A percentile compares a stretch with the other conserved stretches of the same genome.
These are phyloP conservation scores for Phytophthora uliginosa DNA, from an alignment of 352 stramenopile species.

Conservation along the genomic window DNA sequence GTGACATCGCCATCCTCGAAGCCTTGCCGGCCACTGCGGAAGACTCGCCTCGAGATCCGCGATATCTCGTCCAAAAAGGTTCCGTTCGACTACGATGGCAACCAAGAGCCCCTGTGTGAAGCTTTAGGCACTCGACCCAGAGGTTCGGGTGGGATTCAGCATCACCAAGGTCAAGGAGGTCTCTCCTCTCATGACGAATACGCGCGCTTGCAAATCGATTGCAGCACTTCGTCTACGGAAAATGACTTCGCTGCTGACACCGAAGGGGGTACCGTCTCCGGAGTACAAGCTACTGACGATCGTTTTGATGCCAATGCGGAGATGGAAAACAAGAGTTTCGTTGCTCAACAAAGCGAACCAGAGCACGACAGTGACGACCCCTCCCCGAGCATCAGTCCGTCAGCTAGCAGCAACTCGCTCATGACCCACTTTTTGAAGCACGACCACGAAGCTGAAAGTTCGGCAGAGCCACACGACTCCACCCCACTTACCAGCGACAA, in stretches of 20 bases:
- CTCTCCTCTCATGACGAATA: constrained; percentile 4
- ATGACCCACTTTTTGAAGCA: constrained; percentile 8
- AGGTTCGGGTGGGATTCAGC: not conserved
- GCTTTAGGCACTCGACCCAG: constrained; percentile 46
- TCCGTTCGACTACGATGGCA: constrained; percentile 70
- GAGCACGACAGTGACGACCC: constrained; percentile 47
- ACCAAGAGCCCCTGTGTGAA: constrained; percentile 54
- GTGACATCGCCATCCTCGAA: constrained; percentile 58
- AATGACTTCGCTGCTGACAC: constrained; percentile 9
- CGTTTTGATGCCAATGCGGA: not conserved
- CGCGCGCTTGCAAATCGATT: constrained; percentile 22
- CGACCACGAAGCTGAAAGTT: constrained; percentile 12
- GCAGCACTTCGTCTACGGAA: constrained; percentile 8
- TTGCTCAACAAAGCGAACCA: constrained; percentile 30
- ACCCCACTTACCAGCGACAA: not conserved
- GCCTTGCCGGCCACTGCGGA: constrained; percentile 55
- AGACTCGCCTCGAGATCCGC: constrained; percentile 63
- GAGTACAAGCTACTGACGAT: not conserved
- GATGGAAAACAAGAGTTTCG: constrained; percentile 20
- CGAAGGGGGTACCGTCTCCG: not conserved
- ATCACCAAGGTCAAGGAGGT: constrained; percentile 7
- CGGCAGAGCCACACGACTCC: not conserved
- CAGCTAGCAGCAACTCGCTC: constrained; percentile 8
- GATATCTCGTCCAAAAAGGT: constrained; percentile 75
- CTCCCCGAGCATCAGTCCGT: constrained; percentile 27